Percentiles rank a stretch among this genome's conserved stretches.
phyloP scores from a whole-genome alignment of 345 rosid genomes.

The Euphorbia peplus region DNA sequence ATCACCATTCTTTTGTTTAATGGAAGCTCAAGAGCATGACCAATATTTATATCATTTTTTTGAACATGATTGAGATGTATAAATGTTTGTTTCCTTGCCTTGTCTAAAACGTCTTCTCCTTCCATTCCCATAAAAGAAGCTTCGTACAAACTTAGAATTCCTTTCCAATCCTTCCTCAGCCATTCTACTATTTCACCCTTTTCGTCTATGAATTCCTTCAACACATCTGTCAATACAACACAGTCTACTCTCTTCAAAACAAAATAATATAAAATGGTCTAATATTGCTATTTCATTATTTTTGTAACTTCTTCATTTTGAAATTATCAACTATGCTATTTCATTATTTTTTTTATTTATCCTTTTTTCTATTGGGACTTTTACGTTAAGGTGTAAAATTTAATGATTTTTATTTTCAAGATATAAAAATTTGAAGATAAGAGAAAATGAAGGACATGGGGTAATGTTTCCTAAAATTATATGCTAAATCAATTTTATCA shows the following conservation, averaged over 20 bases:
- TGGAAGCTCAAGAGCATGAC: conserved; percentile 38
- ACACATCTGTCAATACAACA: conserved; percentile 39
- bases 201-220: conserved; percentile 26
- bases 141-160: conserved; percentile 41
- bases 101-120: conserved; percentile 36
- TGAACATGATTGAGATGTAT: conserved; percentile 15
- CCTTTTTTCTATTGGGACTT: no score
- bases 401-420: no score
- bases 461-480: no score
- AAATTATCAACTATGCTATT: no score
- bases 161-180: conserved; percentile 19
- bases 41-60: conserved; percentile 16
- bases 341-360: no score
- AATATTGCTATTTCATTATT: no score
- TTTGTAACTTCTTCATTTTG: no score
- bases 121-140: conserved; percentile 35
- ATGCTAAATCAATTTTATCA: no score
- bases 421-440: no score
- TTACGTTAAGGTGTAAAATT: no score
- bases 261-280: not conserved
- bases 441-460: no score
- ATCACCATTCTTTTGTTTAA: conserved; percentile 27
- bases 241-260: not conserved
- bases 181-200: conserved; percentile 17
- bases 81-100: conserved; percentile 18